These are phyloP conservation scores for Pugionium dolabratum DNA, from an alignment of 345 rosid species.

Conservation along the genomic window DNA sequence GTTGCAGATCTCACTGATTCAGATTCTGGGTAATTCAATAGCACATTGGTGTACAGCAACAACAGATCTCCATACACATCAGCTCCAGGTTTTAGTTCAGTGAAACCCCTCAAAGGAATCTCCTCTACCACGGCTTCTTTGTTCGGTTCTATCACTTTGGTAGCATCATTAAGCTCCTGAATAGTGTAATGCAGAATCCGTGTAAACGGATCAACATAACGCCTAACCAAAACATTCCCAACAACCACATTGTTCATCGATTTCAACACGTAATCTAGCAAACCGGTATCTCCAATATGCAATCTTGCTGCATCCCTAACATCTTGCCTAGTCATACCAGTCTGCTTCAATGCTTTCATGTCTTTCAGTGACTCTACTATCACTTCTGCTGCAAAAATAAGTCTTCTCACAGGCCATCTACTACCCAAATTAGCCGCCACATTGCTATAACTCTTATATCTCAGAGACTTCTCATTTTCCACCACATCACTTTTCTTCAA, in stretches of 20 bases:
- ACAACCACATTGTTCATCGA: conserved; percentile 44
- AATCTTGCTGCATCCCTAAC: conserved; percentile 66
- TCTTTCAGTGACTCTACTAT: conserved; percentile 64
- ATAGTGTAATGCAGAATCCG: conserved; percentile 75
- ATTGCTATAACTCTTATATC: conserved; percentile 47
- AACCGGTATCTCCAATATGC: conserved; percentile 89
- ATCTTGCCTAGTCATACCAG: conserved; percentile 85
- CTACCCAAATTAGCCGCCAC: conserved; percentile 60
- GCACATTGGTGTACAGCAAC: conserved; percentile 51
- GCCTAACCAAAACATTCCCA: conserved; percentile 45
- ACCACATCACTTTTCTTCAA: conserved; percentile 38
- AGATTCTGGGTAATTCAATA: conserved; percentile 58
- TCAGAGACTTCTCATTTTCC: conserved; percentile 39
- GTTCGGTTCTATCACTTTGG: conserved; percentile 20
- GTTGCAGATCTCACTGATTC: conserved; percentile 51
- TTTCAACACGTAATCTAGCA: conserved; percentile 83
- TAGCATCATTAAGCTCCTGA: conserved; percentile 46
- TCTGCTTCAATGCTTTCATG: conserved; percentile 46
- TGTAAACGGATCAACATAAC: conserved; percentile 60
- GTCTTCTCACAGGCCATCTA: conserved; percentile 81
- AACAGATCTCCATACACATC: conserved; percentile 55
- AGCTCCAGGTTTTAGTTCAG: conserved; percentile 43
- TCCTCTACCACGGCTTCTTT: conserved; percentile 23
- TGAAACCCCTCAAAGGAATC: conserved; percentile 21
- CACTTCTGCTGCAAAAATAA: conserved; percentile 76